Conservation (phyloP, 2,329 filamentous ascomycete species). For the Aspergillus sp. region DNA sequence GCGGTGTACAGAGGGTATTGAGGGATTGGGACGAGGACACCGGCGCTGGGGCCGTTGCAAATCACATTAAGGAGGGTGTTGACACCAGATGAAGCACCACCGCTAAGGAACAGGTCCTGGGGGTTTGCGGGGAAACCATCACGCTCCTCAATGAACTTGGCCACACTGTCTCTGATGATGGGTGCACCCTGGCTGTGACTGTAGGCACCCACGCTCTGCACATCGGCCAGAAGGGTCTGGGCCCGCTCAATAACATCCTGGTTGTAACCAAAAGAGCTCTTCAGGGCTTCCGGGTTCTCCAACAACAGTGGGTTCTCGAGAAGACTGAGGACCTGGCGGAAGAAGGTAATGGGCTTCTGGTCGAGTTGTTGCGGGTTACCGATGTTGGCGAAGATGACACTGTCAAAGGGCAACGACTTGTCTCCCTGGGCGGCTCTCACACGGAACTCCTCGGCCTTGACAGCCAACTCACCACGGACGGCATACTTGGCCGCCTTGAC, state of each 20-base stretch:
- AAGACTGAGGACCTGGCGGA: conserved; percentile 90
- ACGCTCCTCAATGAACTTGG: conserved; percentile 85
- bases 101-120: conserved; percentile 81
- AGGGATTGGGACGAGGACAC: conserved; percentile 89
- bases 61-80: conserved; percentile 90
- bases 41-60: conserved; percentile 69
- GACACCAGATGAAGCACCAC: conserved; percentile 87
- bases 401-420: conserved; percentile 70
- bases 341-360: conserved; percentile 98
- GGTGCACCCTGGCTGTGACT: conserved; percentile 88
- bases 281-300: conserved; percentile 74
- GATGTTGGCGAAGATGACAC: conserved; percentile 96
- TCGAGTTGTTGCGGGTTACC: conserved; percentile 98
- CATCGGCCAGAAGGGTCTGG: conserved; percentile 70
- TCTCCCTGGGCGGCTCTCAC: conserved; percentile 57
- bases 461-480: conserved; percentile 90
- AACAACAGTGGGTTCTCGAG: conserved; percentile 85
- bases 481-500: conserved; percentile 88
- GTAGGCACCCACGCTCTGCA: conserved; percentile 92
- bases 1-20: conserved; percentile 98
- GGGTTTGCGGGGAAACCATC: conserved; percentile 84
- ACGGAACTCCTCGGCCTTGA: conserved; percentile 88
- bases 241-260: conserved; percentile 83
- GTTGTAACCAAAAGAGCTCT: conserved; percentile 77
- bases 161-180: conserved; percentile 81